A percentile compares a stretch with the other conserved stretches of the same genome.
Evolutionary conservation across 1,284 basidiomycete genomes (phyloP).

Genomic region (Tilletia indica): DNA sequence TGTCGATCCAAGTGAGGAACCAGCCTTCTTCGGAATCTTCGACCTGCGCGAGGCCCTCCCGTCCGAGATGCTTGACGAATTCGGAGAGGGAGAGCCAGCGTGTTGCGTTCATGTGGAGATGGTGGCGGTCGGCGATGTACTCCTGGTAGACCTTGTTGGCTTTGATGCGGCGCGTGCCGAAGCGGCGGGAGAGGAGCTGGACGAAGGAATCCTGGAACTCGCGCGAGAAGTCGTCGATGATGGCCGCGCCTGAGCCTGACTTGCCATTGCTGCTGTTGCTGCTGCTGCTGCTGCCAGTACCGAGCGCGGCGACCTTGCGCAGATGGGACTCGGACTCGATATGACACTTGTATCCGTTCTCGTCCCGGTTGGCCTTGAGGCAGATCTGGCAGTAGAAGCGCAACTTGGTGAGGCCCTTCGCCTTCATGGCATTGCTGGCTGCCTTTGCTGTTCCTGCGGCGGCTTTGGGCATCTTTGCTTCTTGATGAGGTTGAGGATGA

Average conservation of each 20-base stretch:
- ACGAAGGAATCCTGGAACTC: conserved; percentile 93
- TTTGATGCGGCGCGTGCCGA: conserved; percentile 48
- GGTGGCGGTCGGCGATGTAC: conserved; percentile 89
- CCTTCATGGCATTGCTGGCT: conserved; percentile 54
- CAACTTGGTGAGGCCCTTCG: conserved; percentile 51
- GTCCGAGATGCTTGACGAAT: conserved; percentile 86
- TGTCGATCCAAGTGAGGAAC: conserved; percentile 97
- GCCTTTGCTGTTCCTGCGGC: conserved; percentile 40
- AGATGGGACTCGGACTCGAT: conserved; percentile 82
- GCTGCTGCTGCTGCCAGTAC: background rate
- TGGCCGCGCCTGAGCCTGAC: conserved; percentile 67
- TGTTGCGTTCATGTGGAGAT: conserved; percentile 98
- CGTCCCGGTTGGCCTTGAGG: conserved; percentile 52
- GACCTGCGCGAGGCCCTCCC: conserved; percentile 81
- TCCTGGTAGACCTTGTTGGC: conserved; percentile 98
- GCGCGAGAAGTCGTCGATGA: conserved; percentile 84
- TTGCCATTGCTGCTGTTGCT: conserved; percentile 13
- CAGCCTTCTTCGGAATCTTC: conserved; percentile 92
- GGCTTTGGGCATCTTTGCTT: conserved; percentile 25
- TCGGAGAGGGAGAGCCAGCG: conserved; percentile 95
- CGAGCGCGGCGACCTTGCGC: conserved; percentile 87
- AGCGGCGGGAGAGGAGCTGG: conserved; percentile 71
- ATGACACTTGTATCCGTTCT: conserved; percentile 61
- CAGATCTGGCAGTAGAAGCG: conserved; percentile 56
- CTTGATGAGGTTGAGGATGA: conserved; percentile 3